Conservation (phyloP, 441 rosid genomes). For the Gossypium gossypioides region DNA sequence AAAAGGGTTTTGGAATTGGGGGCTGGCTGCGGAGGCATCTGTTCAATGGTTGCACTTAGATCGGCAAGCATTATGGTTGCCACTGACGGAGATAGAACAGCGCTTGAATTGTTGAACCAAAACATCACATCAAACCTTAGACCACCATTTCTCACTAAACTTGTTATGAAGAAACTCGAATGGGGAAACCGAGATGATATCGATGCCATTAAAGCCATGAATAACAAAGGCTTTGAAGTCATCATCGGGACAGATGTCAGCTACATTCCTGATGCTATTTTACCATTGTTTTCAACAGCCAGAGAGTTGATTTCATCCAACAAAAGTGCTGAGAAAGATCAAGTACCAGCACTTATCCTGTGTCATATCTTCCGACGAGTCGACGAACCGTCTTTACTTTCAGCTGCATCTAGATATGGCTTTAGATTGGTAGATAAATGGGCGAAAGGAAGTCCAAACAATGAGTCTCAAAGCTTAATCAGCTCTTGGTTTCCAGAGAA, state of each 20-base stretch:
- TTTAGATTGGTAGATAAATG: conserved; percentile 62
- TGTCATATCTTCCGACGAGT: conserved; percentile 70
- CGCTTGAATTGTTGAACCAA: conserved; percentile 44
- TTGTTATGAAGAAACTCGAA: conserved; percentile 43
- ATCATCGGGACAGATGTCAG: conserved; percentile 74
- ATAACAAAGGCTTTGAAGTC: conserved; percentile 49
- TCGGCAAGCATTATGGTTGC: conserved; percentile 23
- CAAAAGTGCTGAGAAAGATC: conserved; percentile 13
- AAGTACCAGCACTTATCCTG: conserved; percentile 45
- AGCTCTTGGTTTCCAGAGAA: conserved; percentile 48
- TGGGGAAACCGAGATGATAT: conserved; percentile 72
- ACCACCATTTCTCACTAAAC: conserved; percentile 31
- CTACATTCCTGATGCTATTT: conserved; percentile 53
- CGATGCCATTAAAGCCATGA: conserved; percentile 33
- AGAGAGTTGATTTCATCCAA: conserved; percentile 40
- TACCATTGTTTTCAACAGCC: conserved; percentile 67
- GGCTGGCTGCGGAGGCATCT: conserved; percentile 71
- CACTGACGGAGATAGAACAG: conserved; percentile 58
- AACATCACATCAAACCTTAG: conserved; percentile 50
- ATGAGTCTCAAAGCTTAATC: conserved; percentile 30
- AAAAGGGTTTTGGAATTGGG: conserved; percentile 71
- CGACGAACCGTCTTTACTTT: conserved; percentile 57
- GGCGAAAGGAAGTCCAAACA: conserved; percentile 30
- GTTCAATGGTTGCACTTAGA: conserved; percentile 30
- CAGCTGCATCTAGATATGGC: conserved; percentile 56